Percentiles rank a stretch among this genome's conserved stretches.
Conservation (phyloP, 345 rosid species). For the Stellera chamaejasme region DNA sequence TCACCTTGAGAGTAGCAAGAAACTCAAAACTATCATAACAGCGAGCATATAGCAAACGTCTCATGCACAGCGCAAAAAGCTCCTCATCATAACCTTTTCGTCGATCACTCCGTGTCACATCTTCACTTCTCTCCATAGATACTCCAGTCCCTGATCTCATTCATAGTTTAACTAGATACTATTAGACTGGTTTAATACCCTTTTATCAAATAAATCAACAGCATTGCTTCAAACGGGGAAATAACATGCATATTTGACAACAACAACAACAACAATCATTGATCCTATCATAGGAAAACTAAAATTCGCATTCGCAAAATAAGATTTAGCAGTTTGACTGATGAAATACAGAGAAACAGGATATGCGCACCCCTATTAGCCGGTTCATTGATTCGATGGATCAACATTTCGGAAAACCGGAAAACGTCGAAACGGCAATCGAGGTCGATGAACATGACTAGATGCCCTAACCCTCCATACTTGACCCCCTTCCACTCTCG, state of each 20-base stretch:
- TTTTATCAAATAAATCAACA: neutral
- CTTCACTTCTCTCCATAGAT: slow-evolving; percentile 21
- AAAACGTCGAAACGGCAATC: slow-evolving; percentile 64
- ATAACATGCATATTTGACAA: neutral
- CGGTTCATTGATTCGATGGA: slow-evolving; percentile 37
- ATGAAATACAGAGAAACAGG: neutral
- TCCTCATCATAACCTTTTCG: slow-evolving; percentile 31
- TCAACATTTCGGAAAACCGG: slow-evolving; percentile 56
- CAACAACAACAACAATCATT: neutral
- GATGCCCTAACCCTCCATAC: slow-evolving; percentile 60
- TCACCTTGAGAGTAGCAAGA: slow-evolving; percentile 70
- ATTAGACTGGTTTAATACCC: neutral
- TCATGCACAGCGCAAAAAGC: slow-evolving; percentile 48
- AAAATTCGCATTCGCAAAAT: no score
- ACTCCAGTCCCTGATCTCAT: slow-evolving; percentile 21
- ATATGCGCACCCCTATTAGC: slow-evolving; percentile 13
- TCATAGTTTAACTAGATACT: neutral
- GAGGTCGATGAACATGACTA: slow-evolving; percentile 56
- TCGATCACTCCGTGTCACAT: slow-evolving; percentile 2
- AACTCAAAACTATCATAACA: slow-evolving; percentile 63
- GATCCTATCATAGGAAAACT: neutral
- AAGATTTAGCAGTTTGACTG: no score
- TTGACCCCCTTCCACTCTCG: slow-evolving; percentile 47
- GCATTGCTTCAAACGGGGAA: neutral
- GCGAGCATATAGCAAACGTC: slow-evolving; percentile 46